Conservation (phyloP, 2,329 filamentous ascomycete genomes). For the Aurifilum marmelostoma region DNA sequence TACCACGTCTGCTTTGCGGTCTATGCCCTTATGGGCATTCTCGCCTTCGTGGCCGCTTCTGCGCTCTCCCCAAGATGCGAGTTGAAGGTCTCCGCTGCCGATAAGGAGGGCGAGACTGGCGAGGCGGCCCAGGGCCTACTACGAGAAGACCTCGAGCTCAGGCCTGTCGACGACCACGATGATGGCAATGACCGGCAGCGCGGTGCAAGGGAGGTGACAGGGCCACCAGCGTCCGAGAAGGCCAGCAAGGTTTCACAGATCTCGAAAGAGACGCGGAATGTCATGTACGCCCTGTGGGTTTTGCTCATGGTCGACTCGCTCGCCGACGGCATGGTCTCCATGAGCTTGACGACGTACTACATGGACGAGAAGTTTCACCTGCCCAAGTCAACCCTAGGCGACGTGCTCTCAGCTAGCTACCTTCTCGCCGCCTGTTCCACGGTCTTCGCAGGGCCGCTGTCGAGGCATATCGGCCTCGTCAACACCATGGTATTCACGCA, state of each 20-base stretch:
- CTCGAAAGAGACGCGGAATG: constrained; percentile 57
- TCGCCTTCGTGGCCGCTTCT: constrained; percentile 52
- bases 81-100: constrained; percentile 38
- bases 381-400: constrained; percentile 60
- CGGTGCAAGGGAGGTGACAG: constrained; percentile 26
- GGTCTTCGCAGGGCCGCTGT: constrained; percentile 60
- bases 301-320: constrained; percentile 66
- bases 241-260: constrained; percentile 55
- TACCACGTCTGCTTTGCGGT: constrained; percentile 63
- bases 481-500: constrained; percentile 69
- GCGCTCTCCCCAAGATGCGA: constrained; percentile 57
- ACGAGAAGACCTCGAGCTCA: constrained; percentile 27
- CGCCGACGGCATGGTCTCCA: constrained; percentile 67
- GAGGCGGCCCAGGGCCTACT: constrained; percentile 35
- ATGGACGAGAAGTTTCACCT: constrained; percentile 59
- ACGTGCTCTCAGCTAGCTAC: constrained; percentile 58
- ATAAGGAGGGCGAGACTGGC: constrained; percentile 29
- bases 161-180: constrained; percentile 11
- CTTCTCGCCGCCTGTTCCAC: constrained; percentile 57
- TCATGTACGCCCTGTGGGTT: constrained; percentile 68
- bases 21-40: constrained; percentile 58
- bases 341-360: constrained; percentile 62
- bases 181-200: constrained; percentile 14
- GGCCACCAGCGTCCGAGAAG: constrained; percentile 29
- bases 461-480: constrained; percentile 61